Conservation (phyloP, 2,329 filamentous ascomycete genomes). For the Cercospora nicotianae region DNA sequence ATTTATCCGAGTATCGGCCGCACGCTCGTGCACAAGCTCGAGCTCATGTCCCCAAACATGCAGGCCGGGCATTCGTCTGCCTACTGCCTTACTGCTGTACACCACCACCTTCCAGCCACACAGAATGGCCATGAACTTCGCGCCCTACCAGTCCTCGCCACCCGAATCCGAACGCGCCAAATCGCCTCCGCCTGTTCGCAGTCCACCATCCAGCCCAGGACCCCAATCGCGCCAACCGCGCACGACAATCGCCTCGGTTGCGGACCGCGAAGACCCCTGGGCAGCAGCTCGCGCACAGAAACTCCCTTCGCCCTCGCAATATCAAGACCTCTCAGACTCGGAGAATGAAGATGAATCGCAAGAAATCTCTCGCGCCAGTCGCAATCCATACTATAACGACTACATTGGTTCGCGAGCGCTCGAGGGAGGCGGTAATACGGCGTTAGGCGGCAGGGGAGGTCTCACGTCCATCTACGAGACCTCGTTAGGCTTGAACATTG, state of each 20-base stretch:
- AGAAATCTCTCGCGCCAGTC: conserved; percentile 32
- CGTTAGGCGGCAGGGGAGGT: conserved; percentile 46
- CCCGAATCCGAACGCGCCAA: conserved; percentile 80
- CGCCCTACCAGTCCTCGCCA: conserved; percentile 90
- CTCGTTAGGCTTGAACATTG: conserved; percentile 78
- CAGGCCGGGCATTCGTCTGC: not conserved
- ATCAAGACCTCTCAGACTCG: conserved; percentile 30
- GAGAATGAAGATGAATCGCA: conserved; percentile 14
- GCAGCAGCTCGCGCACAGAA: conserved; percentile 44
- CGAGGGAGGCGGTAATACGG: conserved; percentile 29
- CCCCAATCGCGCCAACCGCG: conserved; percentile 33
- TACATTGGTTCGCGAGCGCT: conserved; percentile 34
- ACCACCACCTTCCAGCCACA: not conserved
- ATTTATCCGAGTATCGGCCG: not conserved
- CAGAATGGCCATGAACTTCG: conserved; percentile 74
- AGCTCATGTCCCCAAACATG: not conserved
- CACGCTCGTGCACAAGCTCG: not conserved
- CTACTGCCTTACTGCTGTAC: not conserved
- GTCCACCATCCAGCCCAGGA: conserved; percentile 53
- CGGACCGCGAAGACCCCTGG: conserved; percentile 42
- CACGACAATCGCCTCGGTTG: conserved; percentile 34
- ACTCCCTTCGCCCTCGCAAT: conserved; percentile 41
- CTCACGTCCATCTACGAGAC: conserved; percentile 77
- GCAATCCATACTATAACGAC: conserved; percentile 29
- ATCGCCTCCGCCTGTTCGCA: conserved; percentile 67